A percentile compares a stretch with the other conserved stretches of the same genome.
These are phyloP conservation scores for Epichloe aotearoae DNA, from an alignment of 2,329 filamentous ascomycete species.

Conservation along the genomic window DNA sequence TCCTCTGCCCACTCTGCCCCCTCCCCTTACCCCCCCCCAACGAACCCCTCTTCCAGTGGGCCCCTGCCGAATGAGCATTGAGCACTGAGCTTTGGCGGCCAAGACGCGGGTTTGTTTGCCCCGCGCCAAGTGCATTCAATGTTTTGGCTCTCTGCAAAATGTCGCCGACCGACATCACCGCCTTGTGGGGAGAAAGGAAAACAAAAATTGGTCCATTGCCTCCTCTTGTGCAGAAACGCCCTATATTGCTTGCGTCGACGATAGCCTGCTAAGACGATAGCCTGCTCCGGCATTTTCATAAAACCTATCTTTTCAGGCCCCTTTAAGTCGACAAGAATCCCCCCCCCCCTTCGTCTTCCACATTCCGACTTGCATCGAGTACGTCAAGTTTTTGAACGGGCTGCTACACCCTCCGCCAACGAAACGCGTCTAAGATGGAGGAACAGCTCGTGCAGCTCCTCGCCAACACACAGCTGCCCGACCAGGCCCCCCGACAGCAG, in stretches of 20 bases:
- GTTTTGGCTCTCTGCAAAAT: neutral
- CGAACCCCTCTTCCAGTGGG: neutral
- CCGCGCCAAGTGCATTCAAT: neutral
- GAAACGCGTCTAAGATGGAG: slow-evolving; percentile 50
- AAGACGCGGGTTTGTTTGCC: neutral
- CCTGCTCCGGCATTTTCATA: neutral
- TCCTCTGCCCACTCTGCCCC: neutral
- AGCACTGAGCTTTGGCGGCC: neutral
- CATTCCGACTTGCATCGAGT: neutral
- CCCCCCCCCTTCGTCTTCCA: neutral
- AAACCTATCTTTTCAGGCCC: neutral
- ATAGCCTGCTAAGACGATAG: neutral
- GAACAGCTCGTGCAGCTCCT: slow-evolving; percentile 83
- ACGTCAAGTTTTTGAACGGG: neutral
- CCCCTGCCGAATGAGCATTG: neutral
- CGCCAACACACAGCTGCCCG: slow-evolving; percentile 68
- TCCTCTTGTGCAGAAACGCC: neutral
- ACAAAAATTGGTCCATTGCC: neutral
- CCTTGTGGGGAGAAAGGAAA: neutral
- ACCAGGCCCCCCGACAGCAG: slow-evolving; percentile 64
- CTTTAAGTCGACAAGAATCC: neutral
- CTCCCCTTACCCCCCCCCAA: too few species aligned
- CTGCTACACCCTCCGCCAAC: slow-evolving; percentile 1
- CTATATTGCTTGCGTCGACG: neutral
- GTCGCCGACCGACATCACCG: neutral